Conservation (phyloP, 345 rosid species). For the Moricandia arvensis region DNA sequence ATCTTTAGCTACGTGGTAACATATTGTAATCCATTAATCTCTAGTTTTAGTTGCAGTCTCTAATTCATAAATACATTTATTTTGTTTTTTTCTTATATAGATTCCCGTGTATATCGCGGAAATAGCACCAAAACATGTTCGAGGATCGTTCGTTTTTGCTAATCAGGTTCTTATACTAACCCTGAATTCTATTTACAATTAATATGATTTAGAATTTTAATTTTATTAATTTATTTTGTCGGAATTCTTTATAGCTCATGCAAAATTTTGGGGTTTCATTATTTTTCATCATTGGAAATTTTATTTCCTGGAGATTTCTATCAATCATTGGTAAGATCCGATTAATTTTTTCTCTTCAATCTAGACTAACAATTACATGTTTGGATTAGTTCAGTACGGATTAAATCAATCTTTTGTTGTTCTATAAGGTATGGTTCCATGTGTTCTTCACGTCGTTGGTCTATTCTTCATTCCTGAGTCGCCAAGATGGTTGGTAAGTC, state of each 20-base stretch:
- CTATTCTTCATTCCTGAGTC: slow-evolving; percentile 35
- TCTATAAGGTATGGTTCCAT: slow-evolving; percentile 20
- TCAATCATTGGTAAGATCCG: slow-evolving; percentile 34
- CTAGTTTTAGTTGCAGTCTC: not conserved
- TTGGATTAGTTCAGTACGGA: not conserved
- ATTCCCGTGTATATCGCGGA: slow-evolving; percentile 34
- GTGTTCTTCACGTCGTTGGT: slow-evolving; percentile 23
- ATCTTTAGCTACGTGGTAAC: slow-evolving; percentile 37
- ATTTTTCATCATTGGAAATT: slow-evolving; percentile 32
- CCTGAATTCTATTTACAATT: not conserved
- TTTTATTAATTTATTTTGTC: not conserved
- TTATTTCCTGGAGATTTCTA: slow-evolving; percentile 27
- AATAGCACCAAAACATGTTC: slow-evolving; percentile 33
- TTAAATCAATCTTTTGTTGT: not conserved
- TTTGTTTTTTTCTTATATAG: slow-evolving; percentile 2
- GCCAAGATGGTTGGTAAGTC: slow-evolving; percentile 42
- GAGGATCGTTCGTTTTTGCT: slow-evolving; percentile 35
- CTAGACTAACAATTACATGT: not conserved
- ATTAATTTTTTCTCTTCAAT: not conserved
- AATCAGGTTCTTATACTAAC: slow-evolving; percentile 31
- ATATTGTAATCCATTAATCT: not conserved
- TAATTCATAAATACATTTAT: not conserved
- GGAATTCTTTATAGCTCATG: slow-evolving; percentile 19
- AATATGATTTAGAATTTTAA: not conserved
- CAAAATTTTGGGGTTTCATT: slow-evolving; percentile 35